These are phyloP conservation scores for Clavispora fructus DNA, from an alignment of 805 yeast genomes.

Conservation along the genomic window DNA sequence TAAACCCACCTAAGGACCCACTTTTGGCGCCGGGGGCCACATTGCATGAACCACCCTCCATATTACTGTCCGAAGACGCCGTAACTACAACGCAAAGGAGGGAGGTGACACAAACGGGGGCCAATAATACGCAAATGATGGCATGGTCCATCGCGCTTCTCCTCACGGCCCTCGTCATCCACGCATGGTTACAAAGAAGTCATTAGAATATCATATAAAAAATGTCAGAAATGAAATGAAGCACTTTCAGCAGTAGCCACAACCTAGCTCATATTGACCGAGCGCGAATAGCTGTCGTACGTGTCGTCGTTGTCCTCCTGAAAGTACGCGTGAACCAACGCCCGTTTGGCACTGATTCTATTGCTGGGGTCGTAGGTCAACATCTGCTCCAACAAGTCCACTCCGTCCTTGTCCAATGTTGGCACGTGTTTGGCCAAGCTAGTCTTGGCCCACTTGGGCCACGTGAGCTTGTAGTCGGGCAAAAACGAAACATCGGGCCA, in stretches of 20 bases:
- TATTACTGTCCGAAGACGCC: no score
- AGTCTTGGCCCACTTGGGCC: conserved; percentile 84
- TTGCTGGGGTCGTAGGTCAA: conserved; percentile 89
- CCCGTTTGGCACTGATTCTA: conserved; percentile 91
- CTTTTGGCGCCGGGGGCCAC: no score
- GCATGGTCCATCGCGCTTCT: neutral
- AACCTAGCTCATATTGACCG: conserved; percentile 35
- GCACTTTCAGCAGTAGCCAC: neutral
- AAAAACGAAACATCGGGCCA: conserved; percentile 94
- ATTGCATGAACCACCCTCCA: no score
- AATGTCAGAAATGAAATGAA: neutral
- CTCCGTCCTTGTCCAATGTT: conserved; percentile 73
- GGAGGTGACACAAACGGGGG: neutral
- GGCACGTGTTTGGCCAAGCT: conserved; percentile 71
- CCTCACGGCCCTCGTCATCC: neutral
- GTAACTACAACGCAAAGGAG: neutral
- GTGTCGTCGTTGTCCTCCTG: conserved; percentile 41
- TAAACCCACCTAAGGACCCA: no score
- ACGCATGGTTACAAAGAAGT: neutral
- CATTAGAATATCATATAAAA: neutral
- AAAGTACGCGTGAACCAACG: conserved; percentile 84
- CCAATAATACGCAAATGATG: neutral
- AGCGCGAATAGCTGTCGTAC: conserved; percentile 29
- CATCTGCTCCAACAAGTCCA: conserved; percentile 73
- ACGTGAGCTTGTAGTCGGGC: conserved; percentile 90